phyloP scores from a whole-genome alignment of 2,329 filamentous ascomycete genomes.

The Alternaria hordeiaustralica region DNA sequence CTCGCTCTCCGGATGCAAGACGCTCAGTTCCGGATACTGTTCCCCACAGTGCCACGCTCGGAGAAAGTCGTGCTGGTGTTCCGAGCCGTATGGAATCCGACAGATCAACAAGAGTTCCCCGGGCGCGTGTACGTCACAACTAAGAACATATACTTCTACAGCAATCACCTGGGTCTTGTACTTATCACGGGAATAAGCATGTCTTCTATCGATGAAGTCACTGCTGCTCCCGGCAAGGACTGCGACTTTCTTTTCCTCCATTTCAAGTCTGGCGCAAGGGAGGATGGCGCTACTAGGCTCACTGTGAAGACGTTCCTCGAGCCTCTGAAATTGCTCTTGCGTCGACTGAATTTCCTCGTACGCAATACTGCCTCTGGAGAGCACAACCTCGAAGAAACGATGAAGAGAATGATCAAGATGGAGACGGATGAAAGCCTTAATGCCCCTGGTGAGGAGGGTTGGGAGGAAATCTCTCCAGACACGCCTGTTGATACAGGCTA shows the following conservation, averaged over 20 bases:
- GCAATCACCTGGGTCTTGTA: slow-evolving; percentile 89
- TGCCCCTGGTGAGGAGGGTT: slow-evolving; percentile 85
- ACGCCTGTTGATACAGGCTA: slow-evolving; percentile 63
- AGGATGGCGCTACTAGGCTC: slow-evolving; percentile 71
- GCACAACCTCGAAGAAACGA: slow-evolving; percentile 72
- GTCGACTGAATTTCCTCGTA: slow-evolving; percentile 83
- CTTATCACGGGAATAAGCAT: slow-evolving; percentile 80
- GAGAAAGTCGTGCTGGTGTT: slow-evolving; percentile 93
- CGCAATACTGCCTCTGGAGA: slow-evolving; percentile 78
- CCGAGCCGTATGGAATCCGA: slow-evolving; percentile 84
- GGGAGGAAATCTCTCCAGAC: slow-evolving; percentile 78
- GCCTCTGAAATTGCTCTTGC: slow-evolving; percentile 79
- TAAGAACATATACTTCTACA: slow-evolving; percentile 93
- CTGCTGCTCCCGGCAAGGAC: slow-evolving; percentile 84
- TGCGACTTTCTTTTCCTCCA: slow-evolving; percentile 94
- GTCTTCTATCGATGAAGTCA: slow-evolving; percentile 83
- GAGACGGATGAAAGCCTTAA: slow-evolving; percentile 63
- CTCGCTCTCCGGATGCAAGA: slow-evolving; percentile 83
- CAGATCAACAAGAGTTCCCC: slow-evolving; percentile 77
- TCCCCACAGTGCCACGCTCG: slow-evolving; percentile 76
- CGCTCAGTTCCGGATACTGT: slow-evolving; percentile 89
- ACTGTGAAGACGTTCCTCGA: slow-evolving; percentile 94
- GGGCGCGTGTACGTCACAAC: slow-evolving; percentile 88
- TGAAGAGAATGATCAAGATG: slow-evolving; percentile 76
- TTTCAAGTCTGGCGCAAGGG: slow-evolving; percentile 68